Evolutionary conservation across 495 filamentous ascomycete genomes (phyloP).

Genomic region (Xylaria castorea): DNA sequence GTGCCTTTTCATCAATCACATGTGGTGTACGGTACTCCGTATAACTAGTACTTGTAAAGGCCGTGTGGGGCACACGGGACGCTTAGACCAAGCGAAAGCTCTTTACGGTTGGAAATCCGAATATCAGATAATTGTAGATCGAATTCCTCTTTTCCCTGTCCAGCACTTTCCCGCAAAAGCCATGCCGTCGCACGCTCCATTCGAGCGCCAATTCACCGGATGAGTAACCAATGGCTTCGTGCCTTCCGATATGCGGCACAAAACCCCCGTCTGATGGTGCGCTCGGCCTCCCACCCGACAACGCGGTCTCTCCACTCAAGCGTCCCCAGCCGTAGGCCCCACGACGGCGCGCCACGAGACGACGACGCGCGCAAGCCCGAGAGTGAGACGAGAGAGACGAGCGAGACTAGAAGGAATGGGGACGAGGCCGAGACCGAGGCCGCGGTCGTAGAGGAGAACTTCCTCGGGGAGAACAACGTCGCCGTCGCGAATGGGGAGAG

Average conservation of each 20-base stretch:
- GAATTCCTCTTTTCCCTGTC: constrained; percentile 11
- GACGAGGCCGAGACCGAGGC: neutral
- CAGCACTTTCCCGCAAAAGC: constrained; percentile 24
- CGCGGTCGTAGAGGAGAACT: constrained; percentile 24
- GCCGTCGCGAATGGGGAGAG: constrained; percentile 27
- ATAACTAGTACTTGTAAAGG: neutral
- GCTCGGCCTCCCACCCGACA: constrained; percentile 26
- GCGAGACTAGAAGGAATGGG: constrained; percentile 11
- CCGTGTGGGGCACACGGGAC: neutral
- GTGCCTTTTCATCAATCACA: too few relatives aligned
- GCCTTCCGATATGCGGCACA: constrained; percentile 46
- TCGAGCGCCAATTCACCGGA: constrained; percentile 48
- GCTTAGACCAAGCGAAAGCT: constrained; percentile 14
- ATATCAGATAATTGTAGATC: neutral
- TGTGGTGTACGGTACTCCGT: too few relatives aligned
- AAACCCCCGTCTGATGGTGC: constrained; percentile 40
- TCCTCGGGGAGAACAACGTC: constrained; percentile 31
- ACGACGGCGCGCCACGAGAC: constrained; percentile 34
- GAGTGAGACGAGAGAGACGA: constrained; percentile 20
- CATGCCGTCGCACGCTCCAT: constrained; percentile 41
- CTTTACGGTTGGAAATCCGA: neutral
- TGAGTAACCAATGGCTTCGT: constrained; percentile 48
- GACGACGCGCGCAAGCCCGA: constrained; percentile 36
- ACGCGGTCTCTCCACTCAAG: constrained; percentile 47
- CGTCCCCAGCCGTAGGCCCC: constrained; percentile 34